These are phyloP conservation scores for Meyerozyma smithsonii DNA, from an alignment of 1,139 yeast genomes.

Conservation along the genomic window DNA sequence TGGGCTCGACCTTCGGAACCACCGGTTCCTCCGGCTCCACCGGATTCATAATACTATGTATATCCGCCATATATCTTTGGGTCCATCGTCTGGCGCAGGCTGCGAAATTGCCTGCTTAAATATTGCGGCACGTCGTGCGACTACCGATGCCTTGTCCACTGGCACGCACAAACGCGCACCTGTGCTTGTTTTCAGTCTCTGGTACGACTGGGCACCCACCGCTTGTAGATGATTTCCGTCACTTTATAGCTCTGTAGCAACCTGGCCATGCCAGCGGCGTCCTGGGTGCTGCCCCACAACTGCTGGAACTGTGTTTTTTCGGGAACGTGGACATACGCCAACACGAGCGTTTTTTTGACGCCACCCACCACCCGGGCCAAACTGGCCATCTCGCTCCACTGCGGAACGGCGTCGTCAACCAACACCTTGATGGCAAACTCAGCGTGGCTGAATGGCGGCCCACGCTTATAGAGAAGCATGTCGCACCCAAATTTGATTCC, in stretches of 20 bases:
- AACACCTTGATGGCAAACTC: conserved; percentile 66
- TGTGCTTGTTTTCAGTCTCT: conserved; percentile 47
- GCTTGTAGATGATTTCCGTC: conserved; percentile 61
- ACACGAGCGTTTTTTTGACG: conserved; percentile 72
- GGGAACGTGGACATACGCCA: conserved; percentile 62
- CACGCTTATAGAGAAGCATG: conserved; percentile 72
- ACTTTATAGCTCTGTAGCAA: conserved; percentile 43
- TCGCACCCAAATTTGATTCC: conserved; percentile 93
- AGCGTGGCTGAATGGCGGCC: conserved; percentile 95
- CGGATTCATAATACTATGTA: conserved; percentile 3
- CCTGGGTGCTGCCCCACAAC: conserved; percentile 13
- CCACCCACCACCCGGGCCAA: conserved; percentile 80
- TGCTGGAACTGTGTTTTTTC: conserved; percentile 23
- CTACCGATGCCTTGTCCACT: conserved; percentile 2
- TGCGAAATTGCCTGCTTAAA: conserved; percentile 1
- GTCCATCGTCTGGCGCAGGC: conserved; percentile 1
- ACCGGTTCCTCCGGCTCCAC: conserved; percentile 3
- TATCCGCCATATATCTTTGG: not conserved
- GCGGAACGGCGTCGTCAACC: conserved; percentile 28
- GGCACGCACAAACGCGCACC: not conserved
- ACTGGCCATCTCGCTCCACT: conserved; percentile 64
- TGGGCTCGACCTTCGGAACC: conserved; percentile 1
- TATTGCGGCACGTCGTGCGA: not conserved
- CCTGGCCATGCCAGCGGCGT: conserved; percentile 17
- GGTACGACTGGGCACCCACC: conserved; percentile 84